Conservation (phyloP, 768 basidiomycete species). For the Suillus decipiens region DNA sequence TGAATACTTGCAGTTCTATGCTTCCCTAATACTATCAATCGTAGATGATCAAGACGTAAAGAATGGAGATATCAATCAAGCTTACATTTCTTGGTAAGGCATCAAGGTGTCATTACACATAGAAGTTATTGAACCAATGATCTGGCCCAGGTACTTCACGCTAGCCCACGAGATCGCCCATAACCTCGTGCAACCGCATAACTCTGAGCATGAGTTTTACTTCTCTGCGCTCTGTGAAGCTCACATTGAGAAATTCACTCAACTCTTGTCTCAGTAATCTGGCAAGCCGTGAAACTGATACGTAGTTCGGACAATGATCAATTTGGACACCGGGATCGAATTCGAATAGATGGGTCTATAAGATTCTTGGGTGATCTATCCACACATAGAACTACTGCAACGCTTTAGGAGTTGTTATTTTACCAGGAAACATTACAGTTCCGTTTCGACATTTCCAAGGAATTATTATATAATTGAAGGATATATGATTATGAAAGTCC, state of each 20-base stretch:
- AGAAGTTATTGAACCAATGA: not conserved
- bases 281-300: not conserved
- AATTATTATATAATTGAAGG: not conserved
- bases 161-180: conserved; percentile 94
- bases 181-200: conserved; percentile 84
- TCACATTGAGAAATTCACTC: conserved; percentile 45
- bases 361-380: not conserved
- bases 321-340: not conserved
- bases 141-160: conserved; percentile 71
- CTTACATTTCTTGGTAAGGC: conserved; percentile 78
- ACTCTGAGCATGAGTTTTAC: conserved; percentile 93
- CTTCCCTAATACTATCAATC: not conserved
- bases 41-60: conserved; percentile 73
- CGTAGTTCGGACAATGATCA: not conserved
- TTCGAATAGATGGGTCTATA: not conserved
- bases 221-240: conserved; percentile 89
- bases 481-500: not conserved
- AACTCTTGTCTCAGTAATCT: conserved; percentile 24
- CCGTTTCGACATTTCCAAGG: not conserved
- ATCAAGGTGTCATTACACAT: not conserved
- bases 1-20: not conserved
- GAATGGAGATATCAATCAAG: conserved; percentile 52
- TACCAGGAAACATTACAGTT: not conserved
- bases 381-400: not conserved
- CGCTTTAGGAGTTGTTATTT: too few relatives aligned